A percentile compares a stretch with the other conserved stretches of the same genome.
Conservation (phyloP, 1,139 yeast genomes). For the Geotrichum restrictum region DNA sequence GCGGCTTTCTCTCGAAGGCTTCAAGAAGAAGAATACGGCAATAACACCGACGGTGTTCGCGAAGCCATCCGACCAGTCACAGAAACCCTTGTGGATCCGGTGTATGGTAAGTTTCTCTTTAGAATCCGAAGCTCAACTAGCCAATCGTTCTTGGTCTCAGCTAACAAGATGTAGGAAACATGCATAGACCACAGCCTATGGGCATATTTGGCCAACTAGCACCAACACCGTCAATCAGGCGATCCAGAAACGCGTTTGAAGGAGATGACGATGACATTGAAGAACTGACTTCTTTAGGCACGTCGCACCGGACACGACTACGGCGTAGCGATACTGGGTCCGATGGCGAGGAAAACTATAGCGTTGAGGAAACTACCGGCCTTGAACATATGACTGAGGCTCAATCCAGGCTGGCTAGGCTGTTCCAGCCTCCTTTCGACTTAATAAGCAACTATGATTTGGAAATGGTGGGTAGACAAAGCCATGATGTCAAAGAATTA, state of each 20-base stretch:
- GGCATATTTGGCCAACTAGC: conserved; percentile 49
- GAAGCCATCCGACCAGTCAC: conserved; percentile 77
- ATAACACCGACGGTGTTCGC: conserved; percentile 54
- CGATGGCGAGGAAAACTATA: neutral
- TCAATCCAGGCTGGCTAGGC: conserved; percentile 67
- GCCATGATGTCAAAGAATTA: neutral
- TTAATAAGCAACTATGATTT: conserved; percentile 63
- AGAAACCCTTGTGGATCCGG: conserved; percentile 66
- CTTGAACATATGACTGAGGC: conserved; percentile 48
- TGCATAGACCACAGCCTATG: neutral
- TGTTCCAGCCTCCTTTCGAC: conserved; percentile 93
- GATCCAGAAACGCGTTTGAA: conserved; percentile 25
- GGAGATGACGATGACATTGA: conserved; percentile 15
- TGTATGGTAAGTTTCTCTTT: conserved; percentile 11
- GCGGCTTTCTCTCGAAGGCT: conserved; percentile 59
- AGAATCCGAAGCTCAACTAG: neutral
- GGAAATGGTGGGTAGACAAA: conserved; percentile 41
- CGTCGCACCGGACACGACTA: neutral
- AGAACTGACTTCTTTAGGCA: neutral
- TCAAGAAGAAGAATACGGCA: conserved; percentile 53
- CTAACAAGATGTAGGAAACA: neutral
- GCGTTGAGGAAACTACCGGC: conserved; percentile 27
- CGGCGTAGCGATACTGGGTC: neutral
- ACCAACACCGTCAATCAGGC: conserved; percentile 6
- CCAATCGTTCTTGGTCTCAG: neutral